Evolutionary conservation across 768 basidiomycete species (phyloP).

Genomic region (Podaxis rugospora): DNA sequence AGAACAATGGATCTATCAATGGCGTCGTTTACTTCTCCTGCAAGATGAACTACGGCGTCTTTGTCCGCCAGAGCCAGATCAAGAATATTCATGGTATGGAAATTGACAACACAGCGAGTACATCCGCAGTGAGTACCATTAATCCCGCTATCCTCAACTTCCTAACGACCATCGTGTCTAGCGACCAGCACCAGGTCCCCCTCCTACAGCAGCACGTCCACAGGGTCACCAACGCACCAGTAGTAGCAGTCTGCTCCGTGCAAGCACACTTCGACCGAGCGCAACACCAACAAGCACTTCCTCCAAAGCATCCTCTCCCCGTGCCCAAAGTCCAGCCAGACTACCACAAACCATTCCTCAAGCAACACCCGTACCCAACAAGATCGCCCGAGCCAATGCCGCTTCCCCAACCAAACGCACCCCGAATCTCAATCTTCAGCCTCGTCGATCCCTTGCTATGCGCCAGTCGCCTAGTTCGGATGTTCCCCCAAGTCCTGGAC

Average conservation of each 20-base stretch:
- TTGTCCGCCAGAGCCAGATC: conserved; percentile 84
- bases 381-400: conserved; percentile 16
- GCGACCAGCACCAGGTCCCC: conserved; percentile 20
- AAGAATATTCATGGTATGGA: conserved; percentile 52
- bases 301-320: conserved; percentile 52
- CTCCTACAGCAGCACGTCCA: conserved; percentile 18
- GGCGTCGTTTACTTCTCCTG: conserved; percentile 82
- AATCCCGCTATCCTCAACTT: not conserved
- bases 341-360: conserved; percentile 31
- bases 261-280: conserved; percentile 29
- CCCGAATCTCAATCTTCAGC: conserved; percentile 40
- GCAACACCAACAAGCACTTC: conserved; percentile 23
- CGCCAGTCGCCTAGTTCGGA: conserved; percentile 37
- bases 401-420: conserved; percentile 58
- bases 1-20: conserved; percentile 91
- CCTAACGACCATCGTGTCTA: conserved; percentile 8
- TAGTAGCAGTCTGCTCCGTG: conserved; percentile 40
- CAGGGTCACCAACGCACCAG: conserved; percentile 56
- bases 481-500: conserved; percentile 21
- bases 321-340: conserved; percentile 55
- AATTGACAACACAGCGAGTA: conserved; percentile 23
- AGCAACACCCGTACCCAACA: conserved; percentile 18
- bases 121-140: conserved; percentile 6
- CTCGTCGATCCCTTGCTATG: conserved; percentile 42
- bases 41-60: conserved; percentile 74